Base-by-base conservation (phyloP, 2,329 filamentous ascomycete genomes). In the Exophiala bonariae region DNA sequence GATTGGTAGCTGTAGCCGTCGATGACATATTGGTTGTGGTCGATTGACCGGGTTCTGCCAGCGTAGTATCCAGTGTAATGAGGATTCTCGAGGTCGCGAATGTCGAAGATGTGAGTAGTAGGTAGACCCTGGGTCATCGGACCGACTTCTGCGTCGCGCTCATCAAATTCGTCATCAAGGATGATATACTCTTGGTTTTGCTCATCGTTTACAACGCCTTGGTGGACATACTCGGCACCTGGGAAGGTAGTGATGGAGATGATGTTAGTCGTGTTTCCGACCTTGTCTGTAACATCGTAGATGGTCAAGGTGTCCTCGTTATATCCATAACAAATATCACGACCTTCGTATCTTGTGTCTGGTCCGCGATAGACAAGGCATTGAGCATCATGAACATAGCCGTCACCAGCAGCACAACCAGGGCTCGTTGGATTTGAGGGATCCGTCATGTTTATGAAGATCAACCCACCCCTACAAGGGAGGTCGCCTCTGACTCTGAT, bases 311-410 rank as follows among this genome's bases (percentile, higher is more conserved):
- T 57, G 32, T 61, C 59, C 41, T 61, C 76, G 61, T 79, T 78
- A 68, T 78, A 79, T 28, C 74, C 75, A 57, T 78, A 79, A 70
- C 78, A 81, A 57, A 81, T 78, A 44, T 81, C 75, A 2, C 64
- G 67, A 18, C 72, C 75, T 3, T 64, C 60, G 60, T 74, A 81
- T 18, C 67, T 57, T 18, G 61, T 63, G 49, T 80, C 73, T 1
- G 78, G 77, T 1, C 78, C 78, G 6, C 68, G 70, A 64, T 79
- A 79, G 49, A 75, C 71, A 31, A 83, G 65, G 60, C 79, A 82
- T 63, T 83, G 79, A 2, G 79, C 79, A 55, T 82, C 79, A 61
- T 83, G 79, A 11, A 82, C 78, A 59, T 83, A 82, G 30, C 78
- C 79, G 59, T 82, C 79, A 14, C 70, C 59, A 16, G 72, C 68